These are phyloP conservation scores for Gaillardinia entomophila DNA, from an alignment of 805 yeast species.

Conservation along the genomic window DNA sequence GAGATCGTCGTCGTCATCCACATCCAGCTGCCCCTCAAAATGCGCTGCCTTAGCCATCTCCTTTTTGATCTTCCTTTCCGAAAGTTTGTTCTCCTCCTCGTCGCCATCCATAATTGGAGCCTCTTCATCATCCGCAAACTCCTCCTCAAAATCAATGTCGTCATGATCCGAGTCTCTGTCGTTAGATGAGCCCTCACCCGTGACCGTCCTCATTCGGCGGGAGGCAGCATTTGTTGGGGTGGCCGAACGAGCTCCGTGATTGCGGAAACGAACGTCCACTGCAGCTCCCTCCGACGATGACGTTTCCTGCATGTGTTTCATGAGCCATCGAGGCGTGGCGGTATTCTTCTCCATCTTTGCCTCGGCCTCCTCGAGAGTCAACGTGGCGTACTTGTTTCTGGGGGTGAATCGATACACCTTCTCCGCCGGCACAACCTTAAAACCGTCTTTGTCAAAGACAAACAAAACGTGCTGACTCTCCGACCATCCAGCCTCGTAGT, in stretches of 20 bases:
- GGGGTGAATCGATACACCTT: constrained; percentile 92
- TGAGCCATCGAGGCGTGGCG: constrained; percentile 87
- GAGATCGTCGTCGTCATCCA: constrained; percentile 48
- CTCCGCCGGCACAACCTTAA: constrained; percentile 92
- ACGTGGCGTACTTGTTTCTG: constrained; percentile 86
- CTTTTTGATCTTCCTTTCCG: constrained; percentile 75
- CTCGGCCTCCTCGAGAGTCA: constrained; percentile 95
- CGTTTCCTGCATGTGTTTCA: constrained; percentile 76
- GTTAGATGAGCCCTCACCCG: constrained; percentile 36
- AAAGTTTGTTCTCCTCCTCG: constrained; percentile 89
- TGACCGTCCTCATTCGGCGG: constrained; percentile 34
- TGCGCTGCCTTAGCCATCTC: constrained; percentile 83
- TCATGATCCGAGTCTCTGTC: constrained; percentile 76
- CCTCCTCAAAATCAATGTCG: constrained; percentile 92
- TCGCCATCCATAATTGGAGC: constrained; percentile 96
- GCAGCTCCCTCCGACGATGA: constrained; percentile 49
- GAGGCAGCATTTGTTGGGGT: constrained; percentile 5
- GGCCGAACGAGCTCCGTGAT: constrained; percentile 5
- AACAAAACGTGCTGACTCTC: constrained; percentile 77
- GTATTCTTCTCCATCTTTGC: constrained; percentile 80
- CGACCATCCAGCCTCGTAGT: constrained; percentile 84
- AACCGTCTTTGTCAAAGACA: constrained; percentile 81
- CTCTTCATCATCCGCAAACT: constrained; percentile 97
- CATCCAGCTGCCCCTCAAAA: constrained; percentile 57
- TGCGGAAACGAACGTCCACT: constrained; percentile 44